A percentile compares a stretch with the other conserved stretches of the same genome.
Evolutionary conservation across 2,329 filamentous ascomycete species (phyloP).

Genomic region (Cordyceps cicadae): DNA sequence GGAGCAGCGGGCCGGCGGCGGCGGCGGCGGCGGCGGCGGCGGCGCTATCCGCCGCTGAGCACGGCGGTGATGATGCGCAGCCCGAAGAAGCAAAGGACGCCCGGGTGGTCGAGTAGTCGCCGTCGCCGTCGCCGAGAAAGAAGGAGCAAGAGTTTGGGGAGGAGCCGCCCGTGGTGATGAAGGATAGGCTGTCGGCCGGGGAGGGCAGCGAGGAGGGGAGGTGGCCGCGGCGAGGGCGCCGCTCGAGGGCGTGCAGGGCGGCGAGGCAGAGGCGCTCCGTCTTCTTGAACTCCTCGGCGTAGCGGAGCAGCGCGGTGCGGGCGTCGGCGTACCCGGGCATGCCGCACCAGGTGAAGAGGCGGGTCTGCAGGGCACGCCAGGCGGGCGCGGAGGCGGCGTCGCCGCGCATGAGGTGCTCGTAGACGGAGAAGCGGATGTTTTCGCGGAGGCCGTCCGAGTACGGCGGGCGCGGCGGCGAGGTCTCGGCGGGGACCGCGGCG

Average conservation of each 20-base stretch:
- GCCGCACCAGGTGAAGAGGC: conserved; percentile 26
- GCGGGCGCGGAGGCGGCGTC: conserved; percentile 16
- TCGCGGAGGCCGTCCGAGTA: conserved; percentile 25
- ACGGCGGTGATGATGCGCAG: conserved; percentile 4
- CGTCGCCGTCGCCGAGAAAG: not conserved
- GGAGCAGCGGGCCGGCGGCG: no score
- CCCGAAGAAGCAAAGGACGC: not conserved
- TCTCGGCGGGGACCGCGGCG: conserved; percentile 17
- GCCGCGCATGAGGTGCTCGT: conserved; percentile 25
- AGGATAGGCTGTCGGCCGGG: not conserved
- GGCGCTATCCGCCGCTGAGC: not conserved
- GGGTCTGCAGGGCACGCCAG: conserved; percentile 21
- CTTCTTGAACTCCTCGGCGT: conserved; percentile 27
- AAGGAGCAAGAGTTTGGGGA: not conserved
- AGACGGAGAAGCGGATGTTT: conserved; percentile 28
- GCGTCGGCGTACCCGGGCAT: conserved; percentile 23
- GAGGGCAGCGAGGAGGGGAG: not conserved
- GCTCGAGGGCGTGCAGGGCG: not conserved
- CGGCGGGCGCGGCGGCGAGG: conserved; percentile 21
- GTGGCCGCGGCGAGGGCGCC: not conserved
- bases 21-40: conserved; percentile 23
- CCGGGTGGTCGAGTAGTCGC: not conserved
- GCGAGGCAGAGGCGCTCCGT: conserved; percentile 20
- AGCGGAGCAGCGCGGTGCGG: conserved; percentile 22
- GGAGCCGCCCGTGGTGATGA: not conserved